phyloP scores from a whole-genome alignment of 2,329 filamentous ascomycete species.

The Neonectria sp. region DNA sequence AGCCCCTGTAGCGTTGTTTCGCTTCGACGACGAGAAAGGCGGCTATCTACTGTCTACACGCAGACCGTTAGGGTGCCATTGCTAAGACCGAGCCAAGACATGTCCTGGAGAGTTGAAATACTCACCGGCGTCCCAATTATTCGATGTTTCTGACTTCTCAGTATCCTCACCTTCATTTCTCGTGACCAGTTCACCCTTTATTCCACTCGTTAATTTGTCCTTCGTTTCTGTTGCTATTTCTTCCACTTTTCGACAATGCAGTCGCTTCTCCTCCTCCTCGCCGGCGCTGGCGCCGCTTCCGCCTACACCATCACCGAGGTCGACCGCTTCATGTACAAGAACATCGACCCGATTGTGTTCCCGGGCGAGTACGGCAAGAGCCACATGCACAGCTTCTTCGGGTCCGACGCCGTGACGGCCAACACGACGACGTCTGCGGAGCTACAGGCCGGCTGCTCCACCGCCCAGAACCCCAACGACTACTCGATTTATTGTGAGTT shows the following conservation, averaged over 20 bases:
- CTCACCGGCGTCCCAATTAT: neutral
- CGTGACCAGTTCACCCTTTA: neutral
- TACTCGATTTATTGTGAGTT: slow-evolving; percentile 58
- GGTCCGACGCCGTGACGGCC: slow-evolving; percentile 50
- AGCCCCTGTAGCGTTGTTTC: neutral
- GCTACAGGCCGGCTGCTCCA: slow-evolving; percentile 61
- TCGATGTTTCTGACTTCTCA: neutral
- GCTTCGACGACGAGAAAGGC: neutral
- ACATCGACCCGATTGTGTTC: slow-evolving; percentile 53
- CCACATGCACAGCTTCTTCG: slow-evolving; percentile 55
- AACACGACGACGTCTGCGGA: slow-evolving; percentile 47
- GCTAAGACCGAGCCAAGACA: neutral
- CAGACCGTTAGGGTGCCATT: neutral
- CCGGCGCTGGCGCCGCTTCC: slow-evolving; percentile 31
- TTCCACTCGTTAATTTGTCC: neutral
- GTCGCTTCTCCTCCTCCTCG: neutral
- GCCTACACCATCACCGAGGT: slow-evolving; percentile 38
- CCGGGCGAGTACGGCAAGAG: slow-evolving; percentile 50
- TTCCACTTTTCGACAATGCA: neutral
- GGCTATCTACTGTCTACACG: neutral
- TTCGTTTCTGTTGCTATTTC: neutral
- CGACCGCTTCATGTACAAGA: slow-evolving; percentile 52
- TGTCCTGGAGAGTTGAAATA: neutral
- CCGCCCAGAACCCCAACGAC: slow-evolving; percentile 63
- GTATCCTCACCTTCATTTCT: neutral